phyloP scores from a whole-genome alignment of 2,329 filamentous ascomycete species.

The Piedraia hortae region DNA sequence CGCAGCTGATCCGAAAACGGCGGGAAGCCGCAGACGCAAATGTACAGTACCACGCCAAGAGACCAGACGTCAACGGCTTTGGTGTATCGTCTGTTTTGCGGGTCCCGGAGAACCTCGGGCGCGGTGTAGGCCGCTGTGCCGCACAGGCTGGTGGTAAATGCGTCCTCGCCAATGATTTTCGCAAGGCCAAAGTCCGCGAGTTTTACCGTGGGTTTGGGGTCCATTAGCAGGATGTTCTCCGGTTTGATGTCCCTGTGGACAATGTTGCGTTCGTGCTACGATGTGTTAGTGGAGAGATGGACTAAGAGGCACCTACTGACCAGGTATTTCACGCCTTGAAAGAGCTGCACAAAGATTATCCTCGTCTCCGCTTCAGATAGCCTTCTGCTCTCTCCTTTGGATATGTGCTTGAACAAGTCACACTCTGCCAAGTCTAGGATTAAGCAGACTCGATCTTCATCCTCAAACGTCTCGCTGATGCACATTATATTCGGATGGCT shows the following conservation, averaged over 20 bases:
- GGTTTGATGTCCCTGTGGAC: slow-evolving; percentile 96
- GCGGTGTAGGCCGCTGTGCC: slow-evolving; percentile 83
- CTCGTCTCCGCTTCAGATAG: slow-evolving; percentile 60
- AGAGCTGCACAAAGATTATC: slow-evolving; percentile 70
- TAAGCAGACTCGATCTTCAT: slow-evolving; percentile 69
- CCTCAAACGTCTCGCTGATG: slow-evolving; percentile 83
- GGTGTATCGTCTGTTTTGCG: slow-evolving; percentile 63
- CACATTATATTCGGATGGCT: slow-evolving; percentile 83
- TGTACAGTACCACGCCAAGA: slow-evolving; percentile 89
- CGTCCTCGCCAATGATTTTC: slow-evolving; percentile 96
- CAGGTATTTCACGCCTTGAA: slow-evolving; percentile 83
- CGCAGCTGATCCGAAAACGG: slow-evolving; percentile 90
- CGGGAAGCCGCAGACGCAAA: slow-evolving; percentile 86
- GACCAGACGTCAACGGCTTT: slow-evolving; percentile 93
- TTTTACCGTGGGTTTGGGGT: slow-evolving; percentile 67
- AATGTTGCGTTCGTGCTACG: slow-evolving; percentile 80
- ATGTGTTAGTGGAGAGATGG: background rate
- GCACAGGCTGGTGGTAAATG: slow-evolving; percentile 83
- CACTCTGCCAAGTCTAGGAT: slow-evolving; percentile 82
- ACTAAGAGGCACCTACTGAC: slow-evolving; percentile 24
- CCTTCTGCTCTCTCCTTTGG: slow-evolving; percentile 73
- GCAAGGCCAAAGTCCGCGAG: slow-evolving; percentile 88
- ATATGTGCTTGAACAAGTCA: slow-evolving; percentile 86
- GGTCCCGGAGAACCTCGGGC: slow-evolving; percentile 72
- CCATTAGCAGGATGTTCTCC: slow-evolving; percentile 75